Evolutionary conservation across 179 eudicot genomes (phyloP), one percentile per base, ranked within the genome.

Genomic region (Spergularia azorica): DNA sequence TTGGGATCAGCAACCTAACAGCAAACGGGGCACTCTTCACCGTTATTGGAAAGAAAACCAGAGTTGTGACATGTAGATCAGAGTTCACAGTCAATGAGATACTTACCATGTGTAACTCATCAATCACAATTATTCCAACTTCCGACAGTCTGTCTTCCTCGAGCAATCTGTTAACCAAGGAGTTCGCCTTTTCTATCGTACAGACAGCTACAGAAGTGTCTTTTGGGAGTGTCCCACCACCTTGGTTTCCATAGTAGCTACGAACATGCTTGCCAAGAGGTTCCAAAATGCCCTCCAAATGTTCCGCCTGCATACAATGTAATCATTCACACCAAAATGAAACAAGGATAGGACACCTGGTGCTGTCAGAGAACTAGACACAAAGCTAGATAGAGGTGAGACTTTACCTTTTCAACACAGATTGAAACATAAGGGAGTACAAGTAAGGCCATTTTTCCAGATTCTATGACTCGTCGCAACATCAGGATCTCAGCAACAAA

Each of bases 171-270:
- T 96, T 96, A 50, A 94, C 84, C 80, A 96, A 84, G 73, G 99
- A 96, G 80, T 96, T 96, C 69, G 99, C 99, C 87, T 96, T 96
- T 83, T 96, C 99, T 76, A 96, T 96, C 6, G 99, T 96, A 78
- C 99, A 96, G 72, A 96, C 98, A 83, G 99, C 98, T 17, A 96
- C 93, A 74, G 98, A 89, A 57, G 98, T 96, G 76, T 96, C 98
- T 83, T 90, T 96, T 18, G 94, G 99, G 76, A 96, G 96, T 72
- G 91, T 82, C 63, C 93, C 96, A 58, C 99, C 98, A 75, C 99
- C 99, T 85, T 96, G 99, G 83, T 83, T 96, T 68, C 99, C 99
- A 75, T 89, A 96, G 79, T 89, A 96, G 86, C 98, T 96, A 26
- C 98, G 93, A 12, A 96, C 99, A 85, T 90, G 99, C 88, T 89